Evolutionary conservation across 352 stramenopile genomes (phyloP), one percentile per base, ranked within the genome.

Genomic region (Phytophthora uliginosa): DNA sequence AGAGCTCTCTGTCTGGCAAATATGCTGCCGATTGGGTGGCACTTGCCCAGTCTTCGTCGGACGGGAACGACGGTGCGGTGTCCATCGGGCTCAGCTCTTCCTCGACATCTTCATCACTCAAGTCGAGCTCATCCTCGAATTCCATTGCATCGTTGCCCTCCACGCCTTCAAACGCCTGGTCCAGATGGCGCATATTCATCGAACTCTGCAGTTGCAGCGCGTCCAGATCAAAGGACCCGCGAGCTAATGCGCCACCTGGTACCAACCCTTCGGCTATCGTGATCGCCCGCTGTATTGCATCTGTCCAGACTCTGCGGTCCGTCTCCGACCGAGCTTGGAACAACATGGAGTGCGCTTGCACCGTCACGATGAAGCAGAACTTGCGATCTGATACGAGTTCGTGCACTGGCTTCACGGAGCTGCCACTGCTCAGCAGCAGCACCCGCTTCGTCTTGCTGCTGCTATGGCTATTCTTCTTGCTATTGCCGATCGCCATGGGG

Each of bases 271-370:
- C 80, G 0, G 83, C 86, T 28, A 95, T 86, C 6, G 86, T 79
- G 56, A 95, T 94, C 1, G 86, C 86, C 3, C 84, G 85, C 60
- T 90, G 77, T 64, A 95, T 84, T 22, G 83, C 82, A 24, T 88
- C 78, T 0, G 69, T 87, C 88, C 88, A 95, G 22, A 79, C 63
- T 28, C 78, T 51, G 47, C 84, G 59, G 59, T 95, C 86, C 10
- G 76, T 60, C 31, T 86, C 76, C 0, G 74, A 88, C 0, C 67
- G 62, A 5, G 88, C 86, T 60, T 95, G 85, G 47, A 94, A 92
- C 8, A 94, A 48, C 73, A 92, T 89, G 10, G 78, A 82, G 55
- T 89, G 82, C 15, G 86, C 59, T 53, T 83, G 79, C n/a, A 85
- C 80, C 0, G 79, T 84, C 8, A 95, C 80, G 8, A 91, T 62